phyloP scores from a whole-genome alignment of 108 stramenopile genomes.

The Parietichytrium sp. region DNA sequence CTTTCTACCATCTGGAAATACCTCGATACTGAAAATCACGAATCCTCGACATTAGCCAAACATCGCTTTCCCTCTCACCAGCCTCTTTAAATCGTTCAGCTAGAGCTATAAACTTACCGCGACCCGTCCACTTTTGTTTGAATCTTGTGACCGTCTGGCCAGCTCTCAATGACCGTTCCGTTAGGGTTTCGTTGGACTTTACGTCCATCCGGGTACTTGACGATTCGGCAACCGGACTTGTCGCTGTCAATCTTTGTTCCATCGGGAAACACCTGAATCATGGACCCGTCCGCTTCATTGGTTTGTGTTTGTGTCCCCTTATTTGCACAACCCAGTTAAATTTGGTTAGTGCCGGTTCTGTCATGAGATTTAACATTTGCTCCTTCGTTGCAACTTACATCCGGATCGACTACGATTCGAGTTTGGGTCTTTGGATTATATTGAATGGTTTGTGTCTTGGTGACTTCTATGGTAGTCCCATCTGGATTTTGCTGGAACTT shows the following conservation, averaged over 20 bases:
- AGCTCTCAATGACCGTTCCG: constrained; percentile 4
- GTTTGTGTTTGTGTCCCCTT: constrained; percentile 3
- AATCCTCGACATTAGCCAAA: no score
- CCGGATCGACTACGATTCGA: no score
- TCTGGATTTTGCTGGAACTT: constrained; percentile 19
- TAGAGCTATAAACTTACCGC: background rate
- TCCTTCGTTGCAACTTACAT: no score
- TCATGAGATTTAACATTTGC: no score
- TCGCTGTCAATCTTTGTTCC: constrained; percentile 36
- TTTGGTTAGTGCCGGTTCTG: no score
- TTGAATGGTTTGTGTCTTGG: no score
- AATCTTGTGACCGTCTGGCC: constrained; percentile 3
- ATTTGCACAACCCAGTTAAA: no score
- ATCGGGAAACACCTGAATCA: background rate
- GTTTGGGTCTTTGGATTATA: no score
- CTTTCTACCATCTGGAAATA: constrained; percentile 15
- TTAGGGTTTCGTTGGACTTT: constrained; percentile 16
- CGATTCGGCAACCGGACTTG: background rate
- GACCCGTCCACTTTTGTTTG: background rate
- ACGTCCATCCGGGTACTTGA: background rate
- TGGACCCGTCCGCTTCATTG: constrained; percentile 13
- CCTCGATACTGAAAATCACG: constrained; percentile 32
- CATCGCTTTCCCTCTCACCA: background rate
- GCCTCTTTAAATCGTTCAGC: background rate
- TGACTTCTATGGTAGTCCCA: background rate